Evolutionary conservation across 2,329 filamentous ascomycete species (phyloP), one percentile per base, ranked within the genome.

Genomic region (Monosporascus sp.): DNA sequence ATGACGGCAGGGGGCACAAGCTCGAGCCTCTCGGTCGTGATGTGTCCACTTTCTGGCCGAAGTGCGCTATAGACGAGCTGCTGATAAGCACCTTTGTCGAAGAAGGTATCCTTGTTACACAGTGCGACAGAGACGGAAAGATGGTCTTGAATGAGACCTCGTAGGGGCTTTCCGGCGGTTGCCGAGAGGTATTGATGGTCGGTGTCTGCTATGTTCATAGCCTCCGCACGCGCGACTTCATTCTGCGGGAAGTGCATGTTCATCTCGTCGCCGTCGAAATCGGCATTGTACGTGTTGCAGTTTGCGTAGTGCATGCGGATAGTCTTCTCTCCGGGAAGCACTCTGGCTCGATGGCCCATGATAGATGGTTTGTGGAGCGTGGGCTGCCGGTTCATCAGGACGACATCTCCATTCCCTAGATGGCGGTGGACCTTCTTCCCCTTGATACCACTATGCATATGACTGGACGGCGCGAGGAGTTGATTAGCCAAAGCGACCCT

Each of bases 221-320:
- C 94, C 73, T 99, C 94, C 2, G 93, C 89, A 61, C 94, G 82
- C 17, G 94, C 94, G 59, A 97, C 79, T 68, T 97, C 95, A 62
- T 96, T 97, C 64, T 99, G 94, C 1, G 94, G 94, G 66, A 99
- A 97, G 72, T 99, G 94, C 92, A 99, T 95, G 70, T 99, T 99
- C 94, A 99, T 99, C 72, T 99, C 94, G 68, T 99, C 94, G 70
- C 94, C 94, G 66, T 99, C 95, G 67, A 99, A 99, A 79, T 99
- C 94, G 35, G 94, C 94, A 64, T 99, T 99, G 78, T 99, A 99
- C 0, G 94, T 97, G 67, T 99, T 99, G 71, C 94, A 97, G 70
- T 99, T 99, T 64, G 94, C 93, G 73, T 99, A 99, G 75, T 99
- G 94, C 93, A 99, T 97, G 60, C 94, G 91, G 68, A 99, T 92